Evolutionary conservation across 768 basidiomycete species (phyloP), one percentile per base, ranked within the genome.

Genomic region (Porphyrellus cyaneotinctus): DNA sequence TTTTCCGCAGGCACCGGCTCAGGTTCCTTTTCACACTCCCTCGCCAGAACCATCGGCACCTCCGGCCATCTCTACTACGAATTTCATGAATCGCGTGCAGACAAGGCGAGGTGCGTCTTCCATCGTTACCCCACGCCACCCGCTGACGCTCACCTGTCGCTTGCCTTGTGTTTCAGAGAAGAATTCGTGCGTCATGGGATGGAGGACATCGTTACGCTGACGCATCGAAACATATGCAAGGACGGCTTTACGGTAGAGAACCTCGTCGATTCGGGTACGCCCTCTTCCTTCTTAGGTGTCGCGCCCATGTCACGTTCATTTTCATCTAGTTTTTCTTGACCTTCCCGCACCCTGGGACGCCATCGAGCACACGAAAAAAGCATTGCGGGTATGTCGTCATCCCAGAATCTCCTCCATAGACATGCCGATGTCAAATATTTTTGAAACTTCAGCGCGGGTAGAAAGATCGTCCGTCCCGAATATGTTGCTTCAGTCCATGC

Each of bases 271-370:
- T 82, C 93, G 49, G 88, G 95, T 88, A 62, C 53, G 81, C 69
- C 39, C 31, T 10, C 32, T 43, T 42, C 23, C 23, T 18, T 28
- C n/a, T n/a, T n/a, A n/a, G n/a, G n/a, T n/a, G n/a, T n/a, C n/a
- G n/a, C n/a, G n/a, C n/a, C n/a, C n/a, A n/a, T n/a, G n/a, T 49
- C 39, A 12, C 36, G 15, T 46, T 51, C 59, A 49, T 49, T 53
- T 43, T 31, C 37, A 38, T 53, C 42, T 54, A 94, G 95, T 99
- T 17, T 99, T 99, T 67, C 84, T 98, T n/a, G 97, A 99, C 69
- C 75, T 99, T 11, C 97, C 97, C n/a, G 92, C 95, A 12, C 97
- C 97, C 0, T 99, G 97, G 97, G 94, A 97, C 33, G 97, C 97
- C 24, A 81, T 97, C 42, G 82, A 79, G 23, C 82, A 94, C 64